Evolutionary conservation across 768 basidiomycete genomes (phyloP), one percentile per base, ranked within the genome.

Genomic region (Rhizopogon roseolus): DNA sequence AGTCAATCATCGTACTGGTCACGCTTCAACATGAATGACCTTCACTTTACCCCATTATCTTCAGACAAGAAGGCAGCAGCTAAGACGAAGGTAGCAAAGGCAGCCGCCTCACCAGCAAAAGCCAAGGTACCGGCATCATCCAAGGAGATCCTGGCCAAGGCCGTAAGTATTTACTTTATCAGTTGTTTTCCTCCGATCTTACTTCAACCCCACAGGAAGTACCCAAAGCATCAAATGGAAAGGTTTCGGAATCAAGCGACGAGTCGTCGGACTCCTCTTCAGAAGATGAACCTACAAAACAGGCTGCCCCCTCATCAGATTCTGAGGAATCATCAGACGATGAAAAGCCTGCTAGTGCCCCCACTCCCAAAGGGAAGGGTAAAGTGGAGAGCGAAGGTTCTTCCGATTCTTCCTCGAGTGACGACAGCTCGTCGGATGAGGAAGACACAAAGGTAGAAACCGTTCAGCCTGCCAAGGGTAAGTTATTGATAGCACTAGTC

Each of bases 381-480:
- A 46, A 56, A 49, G 38, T 39, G 38, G 34, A 36, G 14, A 48
- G 22, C 34, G 9, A 22, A 14, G 2, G 25, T 9, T 61, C 32
- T 10, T 49, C 62, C 1, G 45, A 57, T 29, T 4, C 54, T 38
- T 46, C 48, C 38, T 54, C 69, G 17, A 69, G 71, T 54, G 69
- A 73, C 50, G 66, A 63, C 34, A 53, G 60, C n/a, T 61, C 63
- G 17, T 63, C 64, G 54, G 63, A 64, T 27, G 57, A 61, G 46
- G 59, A 73, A 16, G 85, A 86, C 62, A 82, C 78, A 17, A 78
- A 85, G 61, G 86, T 85, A 81, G 75, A 69, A 25, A 80, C 82
- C 52, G 69, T 72, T 7, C 61, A 70, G 42, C 59, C 71, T 53
- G 67, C 70, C 29, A 70, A 74, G 61, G 75, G 80, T 80, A 41